These are phyloP conservation scores for Blumeria hordei DNA, from an alignment of 2,329 filamentous ascomycete species.

Conservation along the genomic window DNA sequence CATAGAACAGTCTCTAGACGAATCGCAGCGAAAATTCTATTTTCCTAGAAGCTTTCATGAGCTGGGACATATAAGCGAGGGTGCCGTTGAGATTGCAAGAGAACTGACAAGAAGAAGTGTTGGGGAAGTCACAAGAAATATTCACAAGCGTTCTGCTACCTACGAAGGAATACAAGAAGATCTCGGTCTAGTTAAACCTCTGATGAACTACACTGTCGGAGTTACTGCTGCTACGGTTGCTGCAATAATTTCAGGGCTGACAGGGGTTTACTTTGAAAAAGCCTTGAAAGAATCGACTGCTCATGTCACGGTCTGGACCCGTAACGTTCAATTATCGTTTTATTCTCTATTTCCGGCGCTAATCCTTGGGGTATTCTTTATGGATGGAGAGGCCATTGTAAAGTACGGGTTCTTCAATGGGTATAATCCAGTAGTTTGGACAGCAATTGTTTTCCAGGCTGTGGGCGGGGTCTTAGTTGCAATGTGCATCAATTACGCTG, in stretches of 20 bases:
- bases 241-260: constrained; percentile 59
- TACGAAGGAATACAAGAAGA: constrained; percentile 69
- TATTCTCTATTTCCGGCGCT: constrained; percentile 83
- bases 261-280: constrained; percentile 75
- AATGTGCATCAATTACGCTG: constrained; percentile 57
- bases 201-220: constrained; percentile 59
- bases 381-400: constrained; percentile 64
- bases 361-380: constrained; percentile 63
- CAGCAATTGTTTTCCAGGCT: constrained; percentile 60
- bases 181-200: constrained; percentile 21
- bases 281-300: constrained; percentile 65
- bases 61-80: constrained; percentile 37
- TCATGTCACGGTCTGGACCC: constrained; percentile 65
- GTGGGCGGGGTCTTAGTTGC: constrained; percentile 65
- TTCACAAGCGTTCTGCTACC: constrained; percentile 55
- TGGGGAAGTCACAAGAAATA: constrained; percentile 16
- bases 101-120: constrained; percentile 26
- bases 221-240: constrained; percentile 55
- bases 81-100: constrained; percentile 23
- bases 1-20: constrained; percentile 34
- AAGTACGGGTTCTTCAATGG: constrained; percentile 81
- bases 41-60: constrained; percentile 63
- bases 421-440: constrained; percentile 83
- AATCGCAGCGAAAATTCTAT: constrained; percentile 30
- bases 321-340: constrained; percentile 83